Conservation (phyloP, 305 asterid genomes). For the Fraxinus angustifolia region DNA sequence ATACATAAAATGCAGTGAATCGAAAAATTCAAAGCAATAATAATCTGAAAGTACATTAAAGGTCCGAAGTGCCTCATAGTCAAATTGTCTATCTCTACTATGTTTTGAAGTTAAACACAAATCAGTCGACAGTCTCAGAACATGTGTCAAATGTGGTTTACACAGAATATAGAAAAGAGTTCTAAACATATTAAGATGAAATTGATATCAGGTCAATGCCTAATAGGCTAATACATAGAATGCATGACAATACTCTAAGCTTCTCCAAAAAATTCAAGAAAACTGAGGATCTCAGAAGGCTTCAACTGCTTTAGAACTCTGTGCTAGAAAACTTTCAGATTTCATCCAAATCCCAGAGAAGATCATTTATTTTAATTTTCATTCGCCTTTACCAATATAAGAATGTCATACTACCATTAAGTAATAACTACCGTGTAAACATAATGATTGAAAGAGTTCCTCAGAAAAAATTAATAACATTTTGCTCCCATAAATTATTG, state of each 20-base stretch:
- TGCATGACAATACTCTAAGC: neutral
- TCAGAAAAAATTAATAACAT: neutral
- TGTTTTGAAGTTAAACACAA: neutral
- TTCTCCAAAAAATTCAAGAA: neutral
- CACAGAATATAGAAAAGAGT: neutral
- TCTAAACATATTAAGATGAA: neutral
- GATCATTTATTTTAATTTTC: neutral
- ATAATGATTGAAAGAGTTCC: neutral
- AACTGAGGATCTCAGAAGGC: neutral
- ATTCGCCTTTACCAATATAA: neutral
- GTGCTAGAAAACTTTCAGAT: neutral
- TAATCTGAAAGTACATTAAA: neutral
- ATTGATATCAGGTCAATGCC: neutral
- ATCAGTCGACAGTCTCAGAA: constrained; percentile 13
- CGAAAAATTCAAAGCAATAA: neutral
- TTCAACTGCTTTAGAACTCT: neutral
- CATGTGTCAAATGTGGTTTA: neutral
- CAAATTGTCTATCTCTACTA: neutral
- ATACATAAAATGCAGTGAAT: neutral
- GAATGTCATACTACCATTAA: neutral
- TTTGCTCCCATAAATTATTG: neutral
- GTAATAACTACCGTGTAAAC: neutral
- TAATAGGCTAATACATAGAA: neutral
- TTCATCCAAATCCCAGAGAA: neutral
- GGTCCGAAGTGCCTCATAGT: neutral